Evolutionary conservation across 139 green algal species (phyloP), one percentile per base, ranked within the genome.

Genomic region (Tetraselmis chui): DNA sequence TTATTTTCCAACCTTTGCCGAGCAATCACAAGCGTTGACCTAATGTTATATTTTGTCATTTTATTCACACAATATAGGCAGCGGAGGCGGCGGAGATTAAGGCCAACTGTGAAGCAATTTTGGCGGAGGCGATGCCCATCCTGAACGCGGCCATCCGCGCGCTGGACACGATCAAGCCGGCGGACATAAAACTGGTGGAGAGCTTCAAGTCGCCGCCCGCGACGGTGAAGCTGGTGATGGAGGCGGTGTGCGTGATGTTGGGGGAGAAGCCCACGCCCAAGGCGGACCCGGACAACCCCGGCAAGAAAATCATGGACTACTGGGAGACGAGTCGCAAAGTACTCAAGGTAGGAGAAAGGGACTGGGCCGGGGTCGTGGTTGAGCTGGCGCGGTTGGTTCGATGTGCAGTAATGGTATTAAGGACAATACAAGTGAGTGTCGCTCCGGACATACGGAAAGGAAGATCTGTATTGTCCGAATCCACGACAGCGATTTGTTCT

Each of bases 231-330:
- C 77, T 87, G 28, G 86, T 89, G 18, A 80, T 89, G 86, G 86
- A 89, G 80, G 83, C 86, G 28, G 86, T 89, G 28, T 89, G 86
- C 83, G 86, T 89, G 45, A 59, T 83, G 29, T 77, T 89, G 31
- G 83, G 83, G n/a, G 67, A 86, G 23, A 85, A 87, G 77, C 80
- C 86, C 74, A 79, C 76, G n/a, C 79, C 75, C 29, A 59, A 86
- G 26, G 27, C 76, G 24, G 84, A 84, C 32, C 83, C 83, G 29
- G 76, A 76, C 23, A 81, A 67, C 2, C 81, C 28, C 2, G 83
- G 83, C 1, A 87, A 84, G 76, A 87, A 79, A 59, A 75, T 86
- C 30, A 25, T 80, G 25, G 86, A 89, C 78, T 89, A 85, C 75
- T 89, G 86, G 86, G 78, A 79, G 76, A 80, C 86, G 23, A 78